phyloP scores from a whole-genome alignment of 2,329 filamentous ascomycete species.

The Alternaria sp. region DNA sequence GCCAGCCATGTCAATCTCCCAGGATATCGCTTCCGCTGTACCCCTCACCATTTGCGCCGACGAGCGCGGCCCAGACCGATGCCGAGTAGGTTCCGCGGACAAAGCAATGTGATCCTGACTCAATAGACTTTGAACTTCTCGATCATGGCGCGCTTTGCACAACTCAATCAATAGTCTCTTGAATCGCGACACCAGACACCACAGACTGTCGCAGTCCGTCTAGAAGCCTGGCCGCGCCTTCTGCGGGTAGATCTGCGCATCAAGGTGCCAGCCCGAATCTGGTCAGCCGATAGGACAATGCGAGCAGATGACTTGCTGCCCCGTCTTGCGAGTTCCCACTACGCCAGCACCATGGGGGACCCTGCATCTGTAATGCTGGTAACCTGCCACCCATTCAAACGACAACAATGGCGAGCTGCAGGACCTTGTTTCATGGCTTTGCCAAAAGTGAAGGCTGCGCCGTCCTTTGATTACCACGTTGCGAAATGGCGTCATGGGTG shows the following conservation, averaged over 20 bases:
- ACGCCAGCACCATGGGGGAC: slow-evolving; percentile 19
- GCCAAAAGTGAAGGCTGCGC: slow-evolving; percentile 27
- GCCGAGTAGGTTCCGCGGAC: slow-evolving; percentile 7
- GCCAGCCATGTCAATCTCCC: slow-evolving; percentile 5
- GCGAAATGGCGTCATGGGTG: slow-evolving; percentile 25
- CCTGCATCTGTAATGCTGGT: slow-evolving; percentile 43
- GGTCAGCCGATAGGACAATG: slow-evolving; percentile 45
- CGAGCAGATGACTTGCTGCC: slow-evolving; percentile 35
- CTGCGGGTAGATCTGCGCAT: slow-evolving; percentile 37
- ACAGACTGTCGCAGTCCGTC: background rate
- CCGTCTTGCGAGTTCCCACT: slow-evolving; percentile 14
- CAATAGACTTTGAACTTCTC: background rate
- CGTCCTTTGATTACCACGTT: slow-evolving; percentile 35
- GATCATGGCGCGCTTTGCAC: slow-evolving; percentile 1
- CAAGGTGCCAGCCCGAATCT: slow-evolving; percentile 28
- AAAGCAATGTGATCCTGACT: slow-evolving; percentile 10
- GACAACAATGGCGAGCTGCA: slow-evolving; percentile 18
- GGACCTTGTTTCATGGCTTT: slow-evolving; percentile 34
- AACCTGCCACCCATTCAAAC: slow-evolving; percentile 26
- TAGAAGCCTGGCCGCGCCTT: slow-evolving; percentile 21
- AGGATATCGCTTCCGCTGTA: slow-evolving; percentile 12
- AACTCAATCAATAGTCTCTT: slow-evolving; percentile 3
- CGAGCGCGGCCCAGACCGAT: slow-evolving; percentile 10
- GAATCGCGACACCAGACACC: background rate
- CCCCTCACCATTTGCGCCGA: slow-evolving; percentile 26